phyloP scores from a whole-genome alignment of 306 rosid genomes.

The Prunus mira region DNA sequence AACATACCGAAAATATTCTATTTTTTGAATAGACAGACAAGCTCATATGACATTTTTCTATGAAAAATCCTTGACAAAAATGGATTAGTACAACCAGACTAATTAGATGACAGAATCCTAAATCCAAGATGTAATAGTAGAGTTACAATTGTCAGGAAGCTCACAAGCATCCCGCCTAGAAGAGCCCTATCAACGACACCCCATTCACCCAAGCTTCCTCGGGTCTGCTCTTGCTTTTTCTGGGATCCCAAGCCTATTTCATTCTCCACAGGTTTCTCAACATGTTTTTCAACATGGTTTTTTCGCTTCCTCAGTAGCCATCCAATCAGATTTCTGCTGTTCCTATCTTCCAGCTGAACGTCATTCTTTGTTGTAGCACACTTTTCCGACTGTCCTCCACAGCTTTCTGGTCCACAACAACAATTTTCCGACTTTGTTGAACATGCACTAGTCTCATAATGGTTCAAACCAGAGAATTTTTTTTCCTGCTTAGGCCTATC shows the following conservation, averaged over 20 bases:
- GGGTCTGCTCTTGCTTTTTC: slow-evolving; percentile 31
- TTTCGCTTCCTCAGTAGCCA: slow-evolving; percentile 72
- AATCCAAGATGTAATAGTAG: slow-evolving; percentile 45
- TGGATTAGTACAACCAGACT: slow-evolving; percentile 8
- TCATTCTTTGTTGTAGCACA: slow-evolving; percentile 28
- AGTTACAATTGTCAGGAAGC: slow-evolving; percentile 61
- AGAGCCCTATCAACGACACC: slow-evolving; percentile 70
- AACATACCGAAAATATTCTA: background rate
- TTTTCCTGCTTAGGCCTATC: slow-evolving; percentile 24
- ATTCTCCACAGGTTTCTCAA: slow-evolving; percentile 30
- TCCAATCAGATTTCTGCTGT: slow-evolving; percentile 46
- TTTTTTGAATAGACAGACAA: background rate
- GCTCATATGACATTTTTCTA: background rate
- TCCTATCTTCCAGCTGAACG: slow-evolving; percentile 38
- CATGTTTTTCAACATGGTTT: slow-evolving; percentile 37
- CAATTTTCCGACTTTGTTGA: slow-evolving; percentile 42
- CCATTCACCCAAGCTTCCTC: slow-evolving; percentile 41
- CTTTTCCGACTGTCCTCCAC: slow-evolving; percentile 38
- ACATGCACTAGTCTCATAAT: slow-evolving; percentile 31
- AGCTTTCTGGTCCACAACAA: slow-evolving; percentile 62
- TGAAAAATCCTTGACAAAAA: slow-evolving; percentile 8
- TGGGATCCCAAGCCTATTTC: slow-evolving; percentile 37
- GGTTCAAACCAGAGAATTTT: slow-evolving; percentile 35
- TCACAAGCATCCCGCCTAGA: slow-evolving; percentile 69
- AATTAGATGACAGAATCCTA: slow-evolving; percentile 39